phyloP scores from a whole-genome alignment of 768 basidiomycete species.

The Chalciporus sphaerocephalus region DNA sequence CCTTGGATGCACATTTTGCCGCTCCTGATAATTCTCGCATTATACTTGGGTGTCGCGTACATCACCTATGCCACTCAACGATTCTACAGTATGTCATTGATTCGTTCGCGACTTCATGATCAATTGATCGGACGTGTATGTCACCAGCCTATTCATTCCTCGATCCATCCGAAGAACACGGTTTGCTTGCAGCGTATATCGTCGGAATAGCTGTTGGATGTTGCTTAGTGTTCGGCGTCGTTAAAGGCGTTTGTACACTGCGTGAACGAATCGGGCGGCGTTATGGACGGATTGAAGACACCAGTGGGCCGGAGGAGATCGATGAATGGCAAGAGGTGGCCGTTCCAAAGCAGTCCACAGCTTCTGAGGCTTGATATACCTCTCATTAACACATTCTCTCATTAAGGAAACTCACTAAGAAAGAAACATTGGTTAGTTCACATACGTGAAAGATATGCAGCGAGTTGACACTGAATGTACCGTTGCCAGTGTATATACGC shows the following conservation, averaged over 20 bases:
- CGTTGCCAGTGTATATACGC: too few relatives aligned
- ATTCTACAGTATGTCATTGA: slow-evolving; percentile 52
- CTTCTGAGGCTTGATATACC: slow-evolving; percentile 11
- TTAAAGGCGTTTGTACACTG: slow-evolving; percentile 38
- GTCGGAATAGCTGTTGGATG: slow-evolving; percentile 53
- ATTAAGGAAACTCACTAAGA: neutral
- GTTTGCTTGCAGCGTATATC: slow-evolving; percentile 56
- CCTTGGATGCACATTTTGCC: slow-evolving; percentile 50
- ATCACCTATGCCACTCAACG: slow-evolving; percentile 57
- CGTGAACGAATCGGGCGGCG: slow-evolving; percentile 34
- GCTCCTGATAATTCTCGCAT: slow-evolving; percentile 45
- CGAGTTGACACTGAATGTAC: too few relatives aligned
- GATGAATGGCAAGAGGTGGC: slow-evolving; percentile 48
- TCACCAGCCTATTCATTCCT: slow-evolving; percentile 63
- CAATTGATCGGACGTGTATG: neutral
- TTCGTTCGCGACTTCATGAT: slow-evolving; percentile 8
- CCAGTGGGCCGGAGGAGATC: slow-evolving; percentile 20
- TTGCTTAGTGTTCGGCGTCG: slow-evolving; percentile 47
- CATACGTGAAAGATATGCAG: neutral
- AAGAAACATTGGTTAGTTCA: neutral
- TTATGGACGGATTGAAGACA: slow-evolving; percentile 7
- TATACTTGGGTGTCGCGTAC: slow-evolving; percentile 66
- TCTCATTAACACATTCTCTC: neutral
- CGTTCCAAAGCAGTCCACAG: slow-evolving; percentile 10
- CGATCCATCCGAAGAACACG: slow-evolving; percentile 43